Conservation (phyloP, 371 early-diverging fungal species). For the Saksenaea oblongispora region DNA sequence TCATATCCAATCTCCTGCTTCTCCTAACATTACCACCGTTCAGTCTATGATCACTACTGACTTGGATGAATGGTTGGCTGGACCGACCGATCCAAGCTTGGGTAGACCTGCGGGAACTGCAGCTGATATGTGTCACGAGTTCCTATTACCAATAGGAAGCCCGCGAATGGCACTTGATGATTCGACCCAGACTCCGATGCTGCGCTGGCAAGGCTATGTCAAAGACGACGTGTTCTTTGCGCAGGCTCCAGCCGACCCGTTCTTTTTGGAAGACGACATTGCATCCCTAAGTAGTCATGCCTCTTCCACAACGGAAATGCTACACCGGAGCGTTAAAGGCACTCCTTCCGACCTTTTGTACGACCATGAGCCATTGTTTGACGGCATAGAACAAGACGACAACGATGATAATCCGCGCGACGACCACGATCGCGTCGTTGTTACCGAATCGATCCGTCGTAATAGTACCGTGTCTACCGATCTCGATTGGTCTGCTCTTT, state of each 20-base stretch:
- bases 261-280: conserved; percentile 13
- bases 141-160: conserved; percentile 27
- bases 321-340: conserved; percentile 19
- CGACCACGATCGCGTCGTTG: neutral
- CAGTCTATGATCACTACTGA: neutral
- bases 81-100: conserved; percentile 2
- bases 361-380: conserved; percentile 37
- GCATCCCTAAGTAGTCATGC: conserved; percentile 13
- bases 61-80: neutral
- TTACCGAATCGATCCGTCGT: neutral
- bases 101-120: conserved; percentile 18
- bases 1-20: neutral
- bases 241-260: conserved; percentile 13
- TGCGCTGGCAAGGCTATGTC: conserved; percentile 2
- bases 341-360: conserved; percentile 31
- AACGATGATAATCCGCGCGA: neutral
- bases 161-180: conserved; percentile 24
- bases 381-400: conserved; percentile 18
- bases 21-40: neutral
- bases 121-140: conserved; percentile 28
- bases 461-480: conserved; percentile 11
- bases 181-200: conserved; percentile 25
- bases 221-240: conserved; percentile 28
- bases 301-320: neutral
- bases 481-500: conserved; percentile 26